phyloP scores from a whole-genome alignment of 163 green algal genomes.

The Chloromonas sp. region DNA sequence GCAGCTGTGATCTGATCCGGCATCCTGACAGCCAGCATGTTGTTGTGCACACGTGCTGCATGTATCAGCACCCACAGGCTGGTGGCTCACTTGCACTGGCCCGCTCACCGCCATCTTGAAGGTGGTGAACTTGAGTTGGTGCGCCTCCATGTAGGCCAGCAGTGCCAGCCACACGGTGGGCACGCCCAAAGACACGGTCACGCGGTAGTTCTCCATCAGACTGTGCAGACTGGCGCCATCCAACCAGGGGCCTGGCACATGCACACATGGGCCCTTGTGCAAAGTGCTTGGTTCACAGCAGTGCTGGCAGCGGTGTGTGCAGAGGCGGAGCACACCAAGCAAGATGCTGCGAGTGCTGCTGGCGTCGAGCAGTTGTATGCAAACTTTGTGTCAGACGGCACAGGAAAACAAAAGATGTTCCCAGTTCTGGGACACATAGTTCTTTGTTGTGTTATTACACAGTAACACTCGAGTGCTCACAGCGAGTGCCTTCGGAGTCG shows the following conservation, averaged over 20 bases:
- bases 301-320: no score
- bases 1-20: no score
- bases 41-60: not conserved
- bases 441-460: not conserved
- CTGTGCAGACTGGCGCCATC: slow-evolving; percentile 55
- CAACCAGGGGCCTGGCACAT: slow-evolving; percentile 47
- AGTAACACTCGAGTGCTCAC: not conserved
- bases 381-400: no score
- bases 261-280: not conserved
- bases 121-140: slow-evolving; percentile 27
- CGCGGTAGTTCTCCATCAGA: slow-evolving; percentile 46
- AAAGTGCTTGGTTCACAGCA: not conserved
- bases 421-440: not conserved
- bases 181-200: slow-evolving; percentile 50
- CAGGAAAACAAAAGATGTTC: no score
- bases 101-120: slow-evolving; percentile 27
- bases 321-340: no score
- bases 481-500: no score
- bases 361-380: no score
- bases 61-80: no score
- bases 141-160: slow-evolving; percentile 44
- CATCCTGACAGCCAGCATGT: slow-evolving; percentile 27
- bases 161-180: slow-evolving; percentile 70
- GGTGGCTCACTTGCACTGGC: no score
- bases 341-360: no score